Percentiles rank a stretch among this genome's conserved stretches.
Conservation (phyloP, 805 yeast genomes). For the Suhomyces vadensis region DNA sequence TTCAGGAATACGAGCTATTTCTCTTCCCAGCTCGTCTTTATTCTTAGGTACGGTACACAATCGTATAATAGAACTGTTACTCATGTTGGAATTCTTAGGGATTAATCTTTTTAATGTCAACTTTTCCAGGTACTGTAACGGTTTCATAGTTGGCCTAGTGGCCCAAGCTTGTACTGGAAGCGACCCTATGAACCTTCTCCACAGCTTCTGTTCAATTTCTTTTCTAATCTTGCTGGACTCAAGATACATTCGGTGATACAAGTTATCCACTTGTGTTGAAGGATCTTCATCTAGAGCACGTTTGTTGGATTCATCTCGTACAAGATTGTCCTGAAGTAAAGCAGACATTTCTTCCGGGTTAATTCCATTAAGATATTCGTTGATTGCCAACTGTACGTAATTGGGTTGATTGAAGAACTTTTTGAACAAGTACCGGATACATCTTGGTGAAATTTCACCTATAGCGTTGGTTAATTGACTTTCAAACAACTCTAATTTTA, state of each 20-base stretch:
- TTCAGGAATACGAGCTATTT: constrained; percentile 76
- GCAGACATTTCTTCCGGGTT: constrained; percentile 4
- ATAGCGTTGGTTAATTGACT: constrained; percentile 15
- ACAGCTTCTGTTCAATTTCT: constrained; percentile 15
- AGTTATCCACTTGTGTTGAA: constrained; percentile 10
- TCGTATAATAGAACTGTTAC: constrained; percentile 30
- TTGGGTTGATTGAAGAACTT: constrained; percentile 16
- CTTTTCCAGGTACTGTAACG: constrained; percentile 46
- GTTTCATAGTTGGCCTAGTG: constrained; percentile 59
- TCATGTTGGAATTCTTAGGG: constrained; percentile 24
- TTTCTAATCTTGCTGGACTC: constrained; percentile 12
- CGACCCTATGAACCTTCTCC: constrained; percentile 57
- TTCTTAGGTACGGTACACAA: constrained; percentile 24
- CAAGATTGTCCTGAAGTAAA: background rate
- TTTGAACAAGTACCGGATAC: constrained; percentile 13
- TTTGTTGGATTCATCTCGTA: constrained; percentile 1
- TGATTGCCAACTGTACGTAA: constrained; percentile 10
- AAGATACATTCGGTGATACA: constrained; percentile 14
- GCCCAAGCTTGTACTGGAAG: constrained; percentile 68
- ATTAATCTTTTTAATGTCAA: constrained; percentile 38
- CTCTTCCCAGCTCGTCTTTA: constrained; percentile 41
- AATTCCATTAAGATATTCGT: constrained; percentile 12
- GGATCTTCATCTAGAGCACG: constrained; percentile 6
- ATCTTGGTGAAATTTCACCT: constrained; percentile 14
- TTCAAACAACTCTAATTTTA: constrained; percentile 13